Base-by-base conservation (phyloP, 1,139 yeast species). In the Tardiomyces blankii region DNA sequence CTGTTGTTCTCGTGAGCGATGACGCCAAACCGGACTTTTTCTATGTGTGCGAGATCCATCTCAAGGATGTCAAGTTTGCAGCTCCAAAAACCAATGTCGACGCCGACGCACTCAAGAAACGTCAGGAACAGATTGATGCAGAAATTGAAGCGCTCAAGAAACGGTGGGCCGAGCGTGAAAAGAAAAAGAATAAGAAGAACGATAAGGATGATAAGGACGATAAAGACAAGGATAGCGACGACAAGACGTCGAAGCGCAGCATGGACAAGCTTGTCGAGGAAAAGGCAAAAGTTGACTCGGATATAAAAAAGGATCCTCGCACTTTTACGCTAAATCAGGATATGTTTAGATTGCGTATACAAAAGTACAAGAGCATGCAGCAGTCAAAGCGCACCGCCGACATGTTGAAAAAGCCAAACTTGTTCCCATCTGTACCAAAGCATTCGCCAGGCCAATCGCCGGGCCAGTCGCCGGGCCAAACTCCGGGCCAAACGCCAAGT, bases 21-120 rank as follows among this genome's bases (percentile, higher is more conserved):
- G 72, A 66, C 48, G 71, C 71, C 11, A 54, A 58, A 41, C 54
- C 69, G 2, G 91, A 83, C 59, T 82, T 79, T 69, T 80, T 85
- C 59, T 83, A 82, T 58, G 69, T 77, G 1, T 85, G 94, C 59
- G 74, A 72, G 23, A 54, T 69, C n/a, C 94, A 84, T 62, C 62
- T 84, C 42, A 63, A 61, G 16, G 93, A 84, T 56, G 62, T 70
- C 1, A 69, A 72, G n/a, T 83, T 83, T 62, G 87, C 84, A 2
- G 61, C 64, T 1, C 78, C 84, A 38, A 73, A 72, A 11, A 66
- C 70, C 1, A 78, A 69, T 9, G 80, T 77, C 32, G 45, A 42
- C 16, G 25, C 45, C 45, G 58, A 64, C 5, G 68, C 65, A 3
- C 70, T 79, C 5, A 57, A 69, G 25, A 58, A 57, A n/a, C 61